These are phyloP conservation scores for Dipodascus albidus DNA, from an alignment of 805 yeast species.

Conservation along the genomic window DNA sequence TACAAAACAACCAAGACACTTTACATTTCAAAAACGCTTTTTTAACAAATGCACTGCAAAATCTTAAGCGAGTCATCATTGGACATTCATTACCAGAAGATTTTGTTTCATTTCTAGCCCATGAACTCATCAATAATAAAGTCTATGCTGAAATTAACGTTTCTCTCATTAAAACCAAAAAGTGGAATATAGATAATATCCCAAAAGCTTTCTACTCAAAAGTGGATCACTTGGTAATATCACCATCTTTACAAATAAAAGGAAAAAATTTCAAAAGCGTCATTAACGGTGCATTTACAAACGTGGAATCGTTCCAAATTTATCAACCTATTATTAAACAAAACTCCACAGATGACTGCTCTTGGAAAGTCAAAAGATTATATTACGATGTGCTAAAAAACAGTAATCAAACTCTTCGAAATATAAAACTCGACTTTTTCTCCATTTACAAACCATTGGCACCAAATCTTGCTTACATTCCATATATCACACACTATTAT, in stretches of 20 bases:
- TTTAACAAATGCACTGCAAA: not conserved
- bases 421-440: not conserved
- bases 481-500: not conserved
- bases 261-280: not conserved
- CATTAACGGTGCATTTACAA: not conserved
- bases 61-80: not conserved
- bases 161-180: not conserved
- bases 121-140: not conserved
- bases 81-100: not conserved
- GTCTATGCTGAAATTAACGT: not conserved
- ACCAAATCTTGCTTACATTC: not conserved
- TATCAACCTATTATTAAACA: not conserved
- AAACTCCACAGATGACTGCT: not conserved
- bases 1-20: not conserved
- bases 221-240: not conserved
- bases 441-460: not conserved
- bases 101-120: not conserved
- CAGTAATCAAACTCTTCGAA: not conserved
- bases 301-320: not conserved
- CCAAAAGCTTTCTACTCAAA: not conserved
- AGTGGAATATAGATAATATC: not conserved
- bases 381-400: not conserved
- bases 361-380: not conserved
- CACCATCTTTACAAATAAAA: not conserved
- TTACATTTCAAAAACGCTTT: not conserved